These are phyloP conservation scores for Cyamopsis tetragonoloba DNA, from an alignment of 306 rosid species.

Conservation along the genomic window DNA sequence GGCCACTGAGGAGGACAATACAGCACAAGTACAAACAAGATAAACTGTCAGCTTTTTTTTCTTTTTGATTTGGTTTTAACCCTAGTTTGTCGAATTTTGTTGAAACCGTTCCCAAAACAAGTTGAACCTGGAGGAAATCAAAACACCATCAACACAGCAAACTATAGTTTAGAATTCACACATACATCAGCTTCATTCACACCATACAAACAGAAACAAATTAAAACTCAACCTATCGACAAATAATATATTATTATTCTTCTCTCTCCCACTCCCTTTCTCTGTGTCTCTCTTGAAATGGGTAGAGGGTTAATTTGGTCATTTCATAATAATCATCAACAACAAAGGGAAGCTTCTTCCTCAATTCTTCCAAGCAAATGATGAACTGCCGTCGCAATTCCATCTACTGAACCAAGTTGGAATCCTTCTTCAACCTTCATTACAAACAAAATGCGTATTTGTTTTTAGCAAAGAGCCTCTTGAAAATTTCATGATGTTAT, in stretches of 20 bases:
- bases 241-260: too few species aligned
- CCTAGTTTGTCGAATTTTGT: background rate
- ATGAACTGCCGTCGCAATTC: slow-evolving; percentile 75
- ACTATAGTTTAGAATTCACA: slow-evolving; percentile 18
- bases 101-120: slow-evolving; percentile 17
- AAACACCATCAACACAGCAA: slow-evolving; percentile 9
- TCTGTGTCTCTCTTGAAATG: background rate
- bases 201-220: slow-evolving; percentile 8
- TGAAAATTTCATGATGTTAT: background rate
- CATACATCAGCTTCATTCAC: slow-evolving; percentile 19
- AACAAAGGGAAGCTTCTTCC: slow-evolving; percentile 52
- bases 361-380: slow-evolving; percentile 64
- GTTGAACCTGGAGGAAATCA: slow-evolving; percentile 6
- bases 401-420: slow-evolving; percentile 67
- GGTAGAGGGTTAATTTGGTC: slow-evolving; percentile 23
- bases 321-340: slow-evolving; percentile 31
- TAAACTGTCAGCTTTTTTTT: slow-evolving; percentile 1
- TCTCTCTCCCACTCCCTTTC: too few species aligned
- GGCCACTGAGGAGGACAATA: background rate
- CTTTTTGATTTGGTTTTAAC: slow-evolving; percentile 17
- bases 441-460: background rate
- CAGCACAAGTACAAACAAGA: slow-evolving; percentile 9
- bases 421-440: slow-evolving; percentile 88
- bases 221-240: background rate
- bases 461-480: slow-evolving; percentile 14